Base-by-base conservation (phyloP, 1,139 yeast species). In the Yamadazyma buinensis region DNA sequence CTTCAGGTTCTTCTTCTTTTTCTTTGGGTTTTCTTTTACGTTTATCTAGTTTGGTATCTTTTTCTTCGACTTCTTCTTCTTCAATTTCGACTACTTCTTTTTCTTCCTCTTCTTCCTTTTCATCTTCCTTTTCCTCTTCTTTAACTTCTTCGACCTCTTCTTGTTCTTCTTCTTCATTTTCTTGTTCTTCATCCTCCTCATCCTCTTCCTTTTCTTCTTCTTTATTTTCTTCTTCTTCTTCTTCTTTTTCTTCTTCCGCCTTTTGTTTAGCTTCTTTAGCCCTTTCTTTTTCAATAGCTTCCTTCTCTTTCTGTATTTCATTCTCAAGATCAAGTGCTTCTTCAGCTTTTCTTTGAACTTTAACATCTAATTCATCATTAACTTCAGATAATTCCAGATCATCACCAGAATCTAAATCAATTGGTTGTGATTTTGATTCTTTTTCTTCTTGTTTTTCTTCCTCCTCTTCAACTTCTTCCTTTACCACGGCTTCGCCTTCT, bases 1-100 rank as follows among this genome's bases (percentile, higher is more conserved):
- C 28, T 20, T 21, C 29, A n/a, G 14, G 3, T 8, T 17, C 21
- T n/a, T 34, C 34, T 20, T 28, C 31, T 14, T 37, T 15, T 10
- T 23, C 20, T 27, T 34, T 25, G 36, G 30, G 12, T 28, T 46
- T 20, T 37, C 36, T 26, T 20, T 21, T 26, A n/a, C 14, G 3
- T 8, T 17, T 20, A 8, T 34, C 34, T 20, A 26, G 30, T 14
- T 37, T 15, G n/a, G 23, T 18, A 11, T 26, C 34, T 18, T 27
- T 20, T 10, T 19, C 38, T 14, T 27, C 29, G 5, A 33, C 39
- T 2, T n/a, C 22, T 11, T 23, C 27, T 3, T 13, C 32, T 13
- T 31, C 30, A 8, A 10, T 15, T 22, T 27, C 36, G 6, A 23
- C 34, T 14, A 32, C 17, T 12, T 32, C 20, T n/a, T 30, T 23